Conservation (phyloP, 306 rosid species). For the Quercus dentata region DNA sequence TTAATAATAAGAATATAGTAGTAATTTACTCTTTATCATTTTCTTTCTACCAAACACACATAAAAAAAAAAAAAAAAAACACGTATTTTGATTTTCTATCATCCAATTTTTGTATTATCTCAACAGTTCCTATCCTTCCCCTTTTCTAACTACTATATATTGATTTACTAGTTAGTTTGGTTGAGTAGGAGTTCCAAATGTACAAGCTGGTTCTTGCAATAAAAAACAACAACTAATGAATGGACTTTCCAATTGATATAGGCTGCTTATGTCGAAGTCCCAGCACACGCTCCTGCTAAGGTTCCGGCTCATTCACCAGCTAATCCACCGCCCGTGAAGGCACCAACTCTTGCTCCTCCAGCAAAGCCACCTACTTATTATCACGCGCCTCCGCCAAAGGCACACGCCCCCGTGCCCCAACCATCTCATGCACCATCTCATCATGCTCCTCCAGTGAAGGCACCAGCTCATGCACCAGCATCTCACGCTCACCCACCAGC, state of each 20-base stretch:
- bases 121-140: no score
- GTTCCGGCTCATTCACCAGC: background rate
- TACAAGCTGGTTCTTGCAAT: no score
- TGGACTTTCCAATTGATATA: slow-evolving; percentile 7
- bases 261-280: slow-evolving; percentile 9
- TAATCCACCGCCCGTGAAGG: background rate
- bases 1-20: no score
- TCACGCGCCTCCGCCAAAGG: slow-evolving; percentile 4
- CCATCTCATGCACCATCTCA: slow-evolving; percentile 3
- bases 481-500: background rate
- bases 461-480: background rate
- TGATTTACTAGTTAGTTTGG: no score
- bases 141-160: no score
- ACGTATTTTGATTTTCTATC: no score
- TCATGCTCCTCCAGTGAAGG: slow-evolving; percentile 1
- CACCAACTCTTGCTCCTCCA: background rate
- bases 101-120: no score
- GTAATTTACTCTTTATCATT: no score
- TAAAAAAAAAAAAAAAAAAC: no score
- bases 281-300: background rate
- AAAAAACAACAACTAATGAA: background rate
- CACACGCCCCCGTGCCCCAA: slow-evolving; percentile 25
- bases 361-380: background rate
- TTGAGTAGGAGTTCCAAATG: no score
- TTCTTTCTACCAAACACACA: no score